Conservation (phyloP, 768 basidiomycete species). For the Coprinopsis sp. region DNA sequence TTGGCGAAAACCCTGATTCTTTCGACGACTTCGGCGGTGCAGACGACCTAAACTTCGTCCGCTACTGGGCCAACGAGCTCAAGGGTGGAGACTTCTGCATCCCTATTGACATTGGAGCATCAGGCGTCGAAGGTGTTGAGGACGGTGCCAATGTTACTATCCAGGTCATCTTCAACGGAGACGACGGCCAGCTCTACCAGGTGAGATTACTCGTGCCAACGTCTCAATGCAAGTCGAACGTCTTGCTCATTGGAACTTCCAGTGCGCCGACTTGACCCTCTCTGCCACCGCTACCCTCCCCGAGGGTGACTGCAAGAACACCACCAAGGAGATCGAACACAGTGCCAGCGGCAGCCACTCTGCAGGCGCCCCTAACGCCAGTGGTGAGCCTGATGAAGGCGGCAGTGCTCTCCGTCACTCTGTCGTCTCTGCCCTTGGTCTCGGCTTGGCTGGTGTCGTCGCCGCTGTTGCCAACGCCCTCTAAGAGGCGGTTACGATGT, state of each 20-base stretch:
- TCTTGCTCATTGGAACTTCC: constrained; percentile 20
- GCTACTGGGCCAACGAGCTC: constrained; percentile 42
- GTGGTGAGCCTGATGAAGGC: background rate
- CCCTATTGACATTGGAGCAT: constrained; percentile 50
- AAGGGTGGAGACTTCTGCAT: constrained; percentile 61
- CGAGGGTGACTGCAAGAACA: constrained; percentile 2
- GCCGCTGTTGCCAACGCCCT: background rate
- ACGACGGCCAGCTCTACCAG: constrained; percentile 68
- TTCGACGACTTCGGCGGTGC: constrained; percentile 54
- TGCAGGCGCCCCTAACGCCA: background rate
- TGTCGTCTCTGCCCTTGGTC: background rate
- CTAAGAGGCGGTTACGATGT: too few species aligned
- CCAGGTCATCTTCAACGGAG: constrained; percentile 55
- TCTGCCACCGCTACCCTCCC: constrained; percentile 42
- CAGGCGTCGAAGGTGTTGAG: constrained; percentile 39
- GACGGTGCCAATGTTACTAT: constrained; percentile 72
- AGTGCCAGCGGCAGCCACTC: background rate
- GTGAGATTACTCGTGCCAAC: constrained; percentile 25
- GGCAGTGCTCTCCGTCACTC: background rate
- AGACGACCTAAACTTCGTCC: constrained; percentile 28
- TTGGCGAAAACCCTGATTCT: constrained; percentile 51
- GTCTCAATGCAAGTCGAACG: background rate
- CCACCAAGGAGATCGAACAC: background rate
- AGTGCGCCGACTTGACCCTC: constrained; percentile 77
- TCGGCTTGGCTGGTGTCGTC: background rate